Evolutionary conservation across 345 rosid species (phyloP).

Genomic region (Citrus hindsii): DNA sequence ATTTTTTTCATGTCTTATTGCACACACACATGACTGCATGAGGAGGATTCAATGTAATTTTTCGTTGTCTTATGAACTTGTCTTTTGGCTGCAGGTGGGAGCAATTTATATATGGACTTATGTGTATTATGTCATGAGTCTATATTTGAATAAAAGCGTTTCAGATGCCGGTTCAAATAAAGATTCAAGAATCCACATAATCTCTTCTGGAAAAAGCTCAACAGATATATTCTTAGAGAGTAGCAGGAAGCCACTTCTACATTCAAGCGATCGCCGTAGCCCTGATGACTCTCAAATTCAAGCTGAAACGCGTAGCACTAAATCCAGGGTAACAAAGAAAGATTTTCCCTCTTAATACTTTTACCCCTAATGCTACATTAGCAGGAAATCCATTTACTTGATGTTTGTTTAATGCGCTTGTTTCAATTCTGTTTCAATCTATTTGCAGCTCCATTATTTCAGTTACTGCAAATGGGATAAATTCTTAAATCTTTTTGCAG

Average conservation of each 20-base stretch:
- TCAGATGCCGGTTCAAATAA: background rate
- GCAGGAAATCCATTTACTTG: background rate
- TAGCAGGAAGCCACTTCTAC: conserved; percentile 19
- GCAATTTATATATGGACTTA: conserved; percentile 40
- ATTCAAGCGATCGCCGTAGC: background rate
- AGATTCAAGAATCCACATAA: background rate
- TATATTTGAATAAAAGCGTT: conserved; percentile 8
- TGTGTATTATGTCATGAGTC: conserved; percentile 29
- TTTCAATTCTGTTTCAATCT: background rate
- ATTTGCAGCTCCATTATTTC: background rate
- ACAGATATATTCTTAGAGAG: conserved; percentile 9
- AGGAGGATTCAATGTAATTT: background rate
- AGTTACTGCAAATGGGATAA: background rate
- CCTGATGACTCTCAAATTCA: background rate
- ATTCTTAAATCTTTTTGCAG: conserved; percentile 10
- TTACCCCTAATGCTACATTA: background rate
- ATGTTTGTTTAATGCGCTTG: background rate
- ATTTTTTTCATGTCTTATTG: too few relatives aligned
- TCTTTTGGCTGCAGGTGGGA: conserved; percentile 24
- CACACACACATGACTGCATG: too few relatives aligned
- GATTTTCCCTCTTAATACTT: background rate
- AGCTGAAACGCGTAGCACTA: conserved; percentile 6
- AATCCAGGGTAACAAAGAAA: conserved; percentile 2
- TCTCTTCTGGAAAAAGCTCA: conserved; percentile 6
- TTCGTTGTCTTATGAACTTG: background rate